Base-by-base conservation (phyloP, 805 yeast species). In the Candida takata region DNA sequence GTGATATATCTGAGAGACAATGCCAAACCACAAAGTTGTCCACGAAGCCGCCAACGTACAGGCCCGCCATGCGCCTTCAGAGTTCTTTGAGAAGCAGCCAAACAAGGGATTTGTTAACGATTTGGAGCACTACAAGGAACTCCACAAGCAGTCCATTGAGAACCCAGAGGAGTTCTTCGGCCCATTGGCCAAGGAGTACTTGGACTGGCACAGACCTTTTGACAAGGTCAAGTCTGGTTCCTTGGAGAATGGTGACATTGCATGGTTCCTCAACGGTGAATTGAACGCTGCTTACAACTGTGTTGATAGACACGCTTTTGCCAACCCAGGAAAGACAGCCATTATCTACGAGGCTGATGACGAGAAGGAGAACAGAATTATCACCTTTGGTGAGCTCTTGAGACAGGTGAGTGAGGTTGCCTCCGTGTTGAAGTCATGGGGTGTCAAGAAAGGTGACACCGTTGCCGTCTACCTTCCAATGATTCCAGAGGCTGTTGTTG, bases 391-490 rank as follows among this genome's bases (percentile, higher is more conserved):
- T 41, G 92, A 90, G 65, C 73, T 90, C 49, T 72, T 90, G 54
- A 74, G 78, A 54, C 79, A 85, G 48, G 96, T 90, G 30, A 79
- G 83, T 47, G 79, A 82, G 55, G 78, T 87, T 50, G 95, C 97
- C 10, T 88, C 83, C 49, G 81, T 85, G 29, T 72, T 92, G 58
- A 67, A 72, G 45, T 71, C 79, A 40, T 78, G 87, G 74, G 98
- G 98, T 38, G 90, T 90, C 49, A 67, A 71, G 49, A 84, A 85
- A 62, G 98, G 98, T 56, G 98, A 90, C 57, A 84, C 95, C 19
- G 97, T 90, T 40, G 97, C 97, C 33, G 84, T 90, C 40, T 90
- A 90, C 64, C 67, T 90, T 58, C 98, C 98, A 55, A 90, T 92
- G 98, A 88, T 88, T 43, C 95, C 97, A 33, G 95, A 88, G 65